Conservation (phyloP, 2,329 filamentous ascomycete genomes). For the Hypoxylon sp. region DNA sequence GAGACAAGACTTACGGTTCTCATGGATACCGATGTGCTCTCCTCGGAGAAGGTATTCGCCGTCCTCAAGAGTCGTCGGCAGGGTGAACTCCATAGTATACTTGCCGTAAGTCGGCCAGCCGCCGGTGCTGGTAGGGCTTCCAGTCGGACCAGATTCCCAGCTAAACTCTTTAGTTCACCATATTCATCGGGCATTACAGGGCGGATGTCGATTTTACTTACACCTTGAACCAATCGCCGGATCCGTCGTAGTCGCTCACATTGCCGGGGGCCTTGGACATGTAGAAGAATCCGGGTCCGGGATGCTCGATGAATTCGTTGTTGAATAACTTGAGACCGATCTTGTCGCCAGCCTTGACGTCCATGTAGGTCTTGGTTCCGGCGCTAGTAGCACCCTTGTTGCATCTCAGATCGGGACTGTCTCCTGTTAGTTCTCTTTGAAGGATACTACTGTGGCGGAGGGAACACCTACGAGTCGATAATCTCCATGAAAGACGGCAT, state of each 20-base stretch:
- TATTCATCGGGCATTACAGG: background rate
- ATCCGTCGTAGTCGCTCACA: conserved; percentile 62
- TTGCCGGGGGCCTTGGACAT: conserved; percentile 61
- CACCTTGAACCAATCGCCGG: conserved; percentile 61
- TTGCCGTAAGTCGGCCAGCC: conserved; percentile 57
- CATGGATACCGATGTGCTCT: conserved; percentile 65
- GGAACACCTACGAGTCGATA: conserved; percentile 50
- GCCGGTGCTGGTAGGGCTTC: conserved; percentile 47
- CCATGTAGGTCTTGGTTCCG: conserved; percentile 59
- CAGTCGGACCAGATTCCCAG: conserved; percentile 53
- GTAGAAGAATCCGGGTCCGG: conserved; percentile 60
- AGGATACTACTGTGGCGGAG: background rate
- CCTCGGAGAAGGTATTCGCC: conserved; percentile 63
- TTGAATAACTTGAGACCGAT: conserved; percentile 66
- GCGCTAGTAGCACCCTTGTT: conserved; percentile 59
- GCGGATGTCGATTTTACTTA: conserved; percentile 42
- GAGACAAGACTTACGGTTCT: conserved; percentile 44
- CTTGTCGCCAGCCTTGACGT: conserved; percentile 64
- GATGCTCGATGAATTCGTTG: conserved; percentile 64
- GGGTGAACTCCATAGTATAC: conserved; percentile 60
- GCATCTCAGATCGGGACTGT: conserved; percentile 58
- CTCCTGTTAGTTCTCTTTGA: conserved; percentile 17
- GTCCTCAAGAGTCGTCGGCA: conserved; percentile 58
- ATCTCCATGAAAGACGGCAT: conserved; percentile 57
- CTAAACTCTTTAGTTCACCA: conserved; percentile 29